phyloP scores from a whole-genome alignment of 2,329 filamentous ascomycete genomes.

The Cercospora sp. region DNA sequence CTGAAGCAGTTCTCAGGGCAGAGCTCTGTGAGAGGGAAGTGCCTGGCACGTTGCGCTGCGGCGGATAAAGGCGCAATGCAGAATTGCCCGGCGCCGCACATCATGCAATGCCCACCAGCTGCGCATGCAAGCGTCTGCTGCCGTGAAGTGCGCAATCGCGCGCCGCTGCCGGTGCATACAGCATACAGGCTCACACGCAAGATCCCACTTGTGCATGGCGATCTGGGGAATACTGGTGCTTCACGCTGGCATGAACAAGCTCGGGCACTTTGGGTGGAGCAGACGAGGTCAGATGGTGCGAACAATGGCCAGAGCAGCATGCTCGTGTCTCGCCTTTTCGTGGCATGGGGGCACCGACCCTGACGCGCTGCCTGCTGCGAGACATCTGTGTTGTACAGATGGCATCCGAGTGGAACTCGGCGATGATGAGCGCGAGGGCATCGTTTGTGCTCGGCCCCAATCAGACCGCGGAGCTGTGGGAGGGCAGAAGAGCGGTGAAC shows the following conservation, averaged over 20 bases:
- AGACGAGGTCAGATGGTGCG: slow-evolving; percentile 19
- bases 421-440: slow-evolving; percentile 17
- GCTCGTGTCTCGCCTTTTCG: slow-evolving; percentile 21
- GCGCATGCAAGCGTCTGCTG: slow-evolving; percentile 25
- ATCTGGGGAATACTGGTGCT: slow-evolving; percentile 21
- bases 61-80: slow-evolving; percentile 23
- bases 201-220: slow-evolving; percentile 24
- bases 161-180: slow-evolving; percentile 26
- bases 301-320: slow-evolving; percentile 22
- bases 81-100: slow-evolving; percentile 17
- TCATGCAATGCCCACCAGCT: slow-evolving; percentile 19
- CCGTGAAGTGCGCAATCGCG: slow-evolving; percentile 27
- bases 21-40: neutral
- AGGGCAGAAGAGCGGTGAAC: slow-evolving; percentile 22
- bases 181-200: slow-evolving; percentile 20
- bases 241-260: slow-evolving; percentile 5
- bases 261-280: neutral
- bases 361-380: slow-evolving; percentile 18
- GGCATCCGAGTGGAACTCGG: slow-evolving; percentile 18
- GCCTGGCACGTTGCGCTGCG: slow-evolving; percentile 23
- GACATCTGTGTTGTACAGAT: slow-evolving; percentile 28
- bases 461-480: slow-evolving; percentile 15
- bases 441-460: slow-evolving; percentile 26
- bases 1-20: neutral
- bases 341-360: slow-evolving; percentile 22